Conservation (phyloP, 169 alveolate species). For the Eimeria sp. region DNA sequence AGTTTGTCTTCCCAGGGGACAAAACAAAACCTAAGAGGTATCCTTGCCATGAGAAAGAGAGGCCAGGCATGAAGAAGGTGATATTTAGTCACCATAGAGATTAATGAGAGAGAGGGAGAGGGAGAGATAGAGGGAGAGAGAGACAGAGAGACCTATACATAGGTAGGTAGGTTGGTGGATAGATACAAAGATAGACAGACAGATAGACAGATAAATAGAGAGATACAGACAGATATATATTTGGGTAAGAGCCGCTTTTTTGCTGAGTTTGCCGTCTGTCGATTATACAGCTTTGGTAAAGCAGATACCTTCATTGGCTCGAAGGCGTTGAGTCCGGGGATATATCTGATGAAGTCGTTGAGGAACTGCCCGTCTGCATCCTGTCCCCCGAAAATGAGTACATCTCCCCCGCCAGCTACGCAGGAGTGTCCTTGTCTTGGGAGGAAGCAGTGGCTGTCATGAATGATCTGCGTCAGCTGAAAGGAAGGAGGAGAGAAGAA, state of each 20-base stretch:
- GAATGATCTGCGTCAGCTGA: conserved; percentile 76
- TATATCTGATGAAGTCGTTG: conserved; percentile 67
- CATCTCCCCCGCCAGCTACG: conserved; percentile 71
- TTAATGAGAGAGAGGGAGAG: no score
- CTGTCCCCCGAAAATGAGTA: conserved; percentile 73
- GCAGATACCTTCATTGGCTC: conserved; percentile 71
- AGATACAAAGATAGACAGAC: neutral
- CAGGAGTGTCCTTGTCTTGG: conserved; percentile 74
- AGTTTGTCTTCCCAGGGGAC: neutral
- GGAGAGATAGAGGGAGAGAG: no score
- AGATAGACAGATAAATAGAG: neutral
- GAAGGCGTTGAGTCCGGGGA: conserved; percentile 72
- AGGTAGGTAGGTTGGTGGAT: neutral
- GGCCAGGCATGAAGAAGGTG: neutral
- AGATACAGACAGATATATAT: neutral
- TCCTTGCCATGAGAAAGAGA: neutral
- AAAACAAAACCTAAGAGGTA: neutral
- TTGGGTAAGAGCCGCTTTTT: no score
- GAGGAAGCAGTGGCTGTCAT: conserved; percentile 70
- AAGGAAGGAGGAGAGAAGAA: conserved; percentile 80
- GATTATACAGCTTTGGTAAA: neutral
- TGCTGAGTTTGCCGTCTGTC: neutral
- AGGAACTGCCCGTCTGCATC: conserved; percentile 34
- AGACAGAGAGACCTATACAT: no score
- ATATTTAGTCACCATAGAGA: no score